Evolutionary conservation across 805 yeast genomes (phyloP), one percentile per base, ranked within the genome.

Genomic region (Blastobotrys americana): DNA sequence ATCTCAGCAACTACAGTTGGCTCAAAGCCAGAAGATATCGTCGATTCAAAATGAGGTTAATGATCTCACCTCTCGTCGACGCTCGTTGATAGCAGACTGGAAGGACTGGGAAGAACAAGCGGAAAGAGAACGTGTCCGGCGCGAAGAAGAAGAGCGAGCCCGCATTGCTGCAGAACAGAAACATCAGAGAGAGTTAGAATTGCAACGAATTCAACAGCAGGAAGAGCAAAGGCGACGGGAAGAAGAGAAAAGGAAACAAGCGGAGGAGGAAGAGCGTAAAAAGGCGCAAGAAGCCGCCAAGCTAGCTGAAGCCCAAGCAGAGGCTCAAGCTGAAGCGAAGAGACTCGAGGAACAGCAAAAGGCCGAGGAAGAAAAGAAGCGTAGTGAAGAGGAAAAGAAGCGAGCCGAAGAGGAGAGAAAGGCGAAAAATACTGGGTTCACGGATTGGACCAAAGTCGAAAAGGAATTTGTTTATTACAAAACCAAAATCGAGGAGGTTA

Each of bases 401-500:
- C 45, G 17, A 49, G 54, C 48, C 34, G 41, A 34, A 40, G 46
- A 42, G 53, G 48, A 31, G 37, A 49, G 31, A 48, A 16, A 37
- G 43, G 43, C 37, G 21, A 47, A 53, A 41, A 36, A 16, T 15
- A n/a, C 45, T 10, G 44, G 44, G 18, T 52, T 42, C 39, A 49
- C 58, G 0, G 41, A 52, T 37, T 54, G 68, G 27, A 53, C 57
- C 44, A 57, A 54, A 23, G 60, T 58, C 23, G 50, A 54, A 4
- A 48, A 47, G 35, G 64, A 57, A 37, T 57, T 57, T 52, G 44
- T 45, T 41, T 33, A 56, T 51, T 58, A 63, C 53, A 53, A 62
- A 62, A 43, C 55, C 50, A 49, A 55, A 41, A 55, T 60, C 42
- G 49, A 47, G 43, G 72, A 74, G 35, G 83, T 86, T 48, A 85